Percentiles rank a stretch among this genome's conserved stretches.
phyloP scores from a whole-genome alignment of 352 stramenopile species.

The Phytophthora niederhauseri region DNA sequence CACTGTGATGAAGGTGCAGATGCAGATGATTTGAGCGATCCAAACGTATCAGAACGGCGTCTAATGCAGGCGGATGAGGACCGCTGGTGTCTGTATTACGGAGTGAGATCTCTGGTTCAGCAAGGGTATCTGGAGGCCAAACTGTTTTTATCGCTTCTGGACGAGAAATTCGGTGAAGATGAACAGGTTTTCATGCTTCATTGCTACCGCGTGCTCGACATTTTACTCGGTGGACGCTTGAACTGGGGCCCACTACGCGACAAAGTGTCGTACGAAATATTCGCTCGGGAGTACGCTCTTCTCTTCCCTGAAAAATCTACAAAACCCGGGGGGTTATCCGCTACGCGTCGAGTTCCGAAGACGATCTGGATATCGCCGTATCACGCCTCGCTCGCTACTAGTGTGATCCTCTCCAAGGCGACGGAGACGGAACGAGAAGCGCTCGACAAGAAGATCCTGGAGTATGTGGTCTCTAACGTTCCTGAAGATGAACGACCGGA shows the following conservation, averaged over 20 bases:
- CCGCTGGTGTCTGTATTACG: slow-evolving; percentile 95
- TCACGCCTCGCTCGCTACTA: slow-evolving; percentile 73
- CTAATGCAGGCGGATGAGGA: slow-evolving; percentile 85
- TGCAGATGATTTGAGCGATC: slow-evolving; percentile 14
- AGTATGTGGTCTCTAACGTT: slow-evolving; percentile 72
- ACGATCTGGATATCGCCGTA: slow-evolving; percentile 85
- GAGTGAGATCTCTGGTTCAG: slow-evolving; percentile 83
- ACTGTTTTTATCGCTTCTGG: slow-evolving; percentile 91
- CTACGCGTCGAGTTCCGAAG: slow-evolving; percentile 48
- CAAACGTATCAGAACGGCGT: slow-evolving; percentile 34
- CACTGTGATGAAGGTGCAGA: slow-evolving; percentile 8
- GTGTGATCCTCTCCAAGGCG: slow-evolving; percentile 74
- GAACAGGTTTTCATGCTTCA: slow-evolving; percentile 91
- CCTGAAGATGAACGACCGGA: slow-evolving; percentile 57
- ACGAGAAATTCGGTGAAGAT: slow-evolving; percentile 94
- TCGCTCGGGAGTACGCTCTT: slow-evolving; percentile 52
- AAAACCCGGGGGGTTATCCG: too few relatives aligned
- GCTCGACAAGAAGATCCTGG: slow-evolving; percentile 70
- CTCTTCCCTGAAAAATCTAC: slow-evolving; percentile 19
- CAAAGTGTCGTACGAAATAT: slow-evolving; percentile 60
- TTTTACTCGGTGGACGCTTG: slow-evolving; percentile 59
- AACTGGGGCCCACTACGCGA: slow-evolving; percentile 72
- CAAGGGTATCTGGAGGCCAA: slow-evolving; percentile 91
- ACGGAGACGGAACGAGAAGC: slow-evolving; percentile 59
- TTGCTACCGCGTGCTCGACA: slow-evolving; percentile 85